phyloP scores from a whole-genome alignment of 805 yeast species.

The Candida pseudofarinosa region DNA sequence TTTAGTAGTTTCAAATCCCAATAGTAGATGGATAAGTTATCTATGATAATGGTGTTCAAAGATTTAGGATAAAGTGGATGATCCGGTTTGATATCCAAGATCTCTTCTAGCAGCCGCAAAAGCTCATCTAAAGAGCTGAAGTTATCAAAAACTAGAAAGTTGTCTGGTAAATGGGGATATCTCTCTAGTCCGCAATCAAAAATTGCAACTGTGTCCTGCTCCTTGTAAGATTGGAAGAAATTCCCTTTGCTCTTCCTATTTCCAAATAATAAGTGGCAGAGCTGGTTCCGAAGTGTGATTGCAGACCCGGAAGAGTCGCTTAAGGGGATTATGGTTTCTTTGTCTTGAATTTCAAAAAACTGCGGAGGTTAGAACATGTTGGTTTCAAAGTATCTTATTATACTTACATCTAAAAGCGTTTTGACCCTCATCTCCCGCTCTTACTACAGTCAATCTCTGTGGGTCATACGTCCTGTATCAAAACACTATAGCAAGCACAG shows the following conservation, averaged over 20 bases:
- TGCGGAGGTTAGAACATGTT: background rate
- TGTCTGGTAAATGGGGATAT: background rate
- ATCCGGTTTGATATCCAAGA: background rate
- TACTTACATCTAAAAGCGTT: background rate
- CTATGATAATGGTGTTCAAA: conserved; percentile 13
- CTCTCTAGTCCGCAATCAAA: conserved; percentile 6
- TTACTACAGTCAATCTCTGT: too few relatives aligned
- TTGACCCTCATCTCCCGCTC: conserved; percentile 1
- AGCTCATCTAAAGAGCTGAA: conserved; percentile 1
- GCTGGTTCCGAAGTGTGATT: conserved; percentile 4
- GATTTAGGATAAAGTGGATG: background rate
- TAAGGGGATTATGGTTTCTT: background rate
- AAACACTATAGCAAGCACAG: too few relatives aligned
- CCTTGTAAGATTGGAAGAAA: background rate
- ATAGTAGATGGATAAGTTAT: conserved; percentile 31
- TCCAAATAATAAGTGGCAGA: conserved; percentile 9
- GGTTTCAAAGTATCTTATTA: background rate
- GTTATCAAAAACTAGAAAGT: background rate
- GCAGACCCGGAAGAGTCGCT: background rate
- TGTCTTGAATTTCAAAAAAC: conserved; percentile 2
- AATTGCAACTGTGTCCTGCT: conserved; percentile 1
- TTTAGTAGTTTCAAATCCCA: conserved; percentile 23
- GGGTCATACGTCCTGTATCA: too few relatives aligned
- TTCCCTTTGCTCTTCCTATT: conserved; percentile 3
- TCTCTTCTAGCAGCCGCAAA: background rate